Percentiles rank a stretch among this genome's conserved stretches.
Conservation (phyloP, 2,329 filamentous ascomycete genomes). For the Aspergillus carbonarius region DNA sequence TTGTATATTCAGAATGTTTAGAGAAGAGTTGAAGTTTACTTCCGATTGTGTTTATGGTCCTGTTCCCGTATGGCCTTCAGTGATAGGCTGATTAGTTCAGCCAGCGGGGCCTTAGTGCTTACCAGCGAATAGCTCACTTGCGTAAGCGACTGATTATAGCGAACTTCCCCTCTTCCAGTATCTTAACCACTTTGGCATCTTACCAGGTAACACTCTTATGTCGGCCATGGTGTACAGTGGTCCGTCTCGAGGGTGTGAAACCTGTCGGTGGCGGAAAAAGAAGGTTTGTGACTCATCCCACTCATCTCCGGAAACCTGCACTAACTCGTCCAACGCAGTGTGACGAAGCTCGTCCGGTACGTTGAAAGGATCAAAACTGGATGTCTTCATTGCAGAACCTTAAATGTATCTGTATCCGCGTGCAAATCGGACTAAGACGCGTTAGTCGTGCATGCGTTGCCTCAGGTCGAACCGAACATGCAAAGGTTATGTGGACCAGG, state of each 20-base stretch:
- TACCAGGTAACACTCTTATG: not conserved
- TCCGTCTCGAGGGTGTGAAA: constrained; percentile 5
- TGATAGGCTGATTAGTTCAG: too few species aligned
- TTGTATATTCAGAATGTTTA: too few species aligned
- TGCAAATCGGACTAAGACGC: not conserved
- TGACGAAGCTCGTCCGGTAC: constrained; percentile 8
- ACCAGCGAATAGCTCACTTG: too few species aligned
- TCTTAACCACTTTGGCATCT: too few species aligned
- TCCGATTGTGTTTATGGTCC: too few species aligned
- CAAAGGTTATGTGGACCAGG: constrained; percentile 2
- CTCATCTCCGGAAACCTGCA: too few species aligned
- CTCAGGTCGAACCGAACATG: constrained; percentile 3
- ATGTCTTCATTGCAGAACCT: not conserved
- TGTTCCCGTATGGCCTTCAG: too few species aligned
- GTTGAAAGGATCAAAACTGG: not conserved
- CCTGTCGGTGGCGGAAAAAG: constrained; percentile 6
- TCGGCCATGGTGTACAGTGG: constrained; percentile 8
- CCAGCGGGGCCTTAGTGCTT: too few species aligned
- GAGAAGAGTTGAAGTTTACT: too few species aligned
- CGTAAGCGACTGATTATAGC: too few species aligned
- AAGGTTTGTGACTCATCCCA: not conserved
- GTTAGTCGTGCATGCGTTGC: constrained; percentile 7
- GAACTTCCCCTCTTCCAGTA: too few species aligned
- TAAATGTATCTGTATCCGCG: not conserved
- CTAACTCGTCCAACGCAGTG: constrained; percentile 1